Evolutionary conservation across 805 yeast genomes (phyloP).

Genomic region (Candida berthetii): DNA sequence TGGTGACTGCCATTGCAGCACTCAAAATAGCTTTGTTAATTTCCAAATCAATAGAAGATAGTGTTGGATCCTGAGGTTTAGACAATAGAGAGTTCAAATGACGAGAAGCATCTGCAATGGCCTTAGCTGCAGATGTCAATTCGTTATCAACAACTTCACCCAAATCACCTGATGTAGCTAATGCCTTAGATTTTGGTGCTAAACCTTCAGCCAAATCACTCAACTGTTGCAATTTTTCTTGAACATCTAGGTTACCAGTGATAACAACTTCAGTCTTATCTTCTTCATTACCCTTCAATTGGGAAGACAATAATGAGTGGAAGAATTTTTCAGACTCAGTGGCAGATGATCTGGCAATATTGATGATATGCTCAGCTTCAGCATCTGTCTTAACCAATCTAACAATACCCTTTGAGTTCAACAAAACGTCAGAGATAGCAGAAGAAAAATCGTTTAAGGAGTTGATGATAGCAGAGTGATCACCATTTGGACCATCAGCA

Average conservation of each 20-base stretch:
- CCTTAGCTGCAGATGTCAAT: slow-evolving; percentile 64
- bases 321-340: slow-evolving; percentile 57
- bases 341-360: slow-evolving; percentile 49
- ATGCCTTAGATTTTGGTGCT: slow-evolving; percentile 31
- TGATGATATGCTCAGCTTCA: slow-evolving; percentile 45
- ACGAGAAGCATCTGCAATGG: slow-evolving; percentile 60
- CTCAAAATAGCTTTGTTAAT: slow-evolving; percentile 71
- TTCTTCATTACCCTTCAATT: slow-evolving; percentile 45
- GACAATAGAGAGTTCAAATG: slow-evolving; percentile 47
- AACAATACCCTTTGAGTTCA: slow-evolving; percentile 65
- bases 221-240: slow-evolving; percentile 59
- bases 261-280: slow-evolving; percentile 75
- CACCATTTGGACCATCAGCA: slow-evolving; percentile 69
- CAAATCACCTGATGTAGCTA: slow-evolving; percentile 42
- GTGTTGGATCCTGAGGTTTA: slow-evolving; percentile 41
- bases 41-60: slow-evolving; percentile 53
- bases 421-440: slow-evolving; percentile 54
- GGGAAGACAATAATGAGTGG: slow-evolving; percentile 47
- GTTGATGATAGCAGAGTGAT: slow-evolving; percentile 54
- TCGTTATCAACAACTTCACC: slow-evolving; percentile 71
- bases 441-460: slow-evolving; percentile 59
- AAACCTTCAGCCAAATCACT: slow-evolving; percentile 50
- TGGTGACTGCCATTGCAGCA: slow-evolving; percentile 76
- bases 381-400: slow-evolving; percentile 43
- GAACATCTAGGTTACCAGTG: slow-evolving; percentile 68